Percentiles rank a stretch among this genome's conserved stretches.
Conservation (phyloP, 192 early-diverging fungal genomes). For the Dissophora ornata region DNA sequence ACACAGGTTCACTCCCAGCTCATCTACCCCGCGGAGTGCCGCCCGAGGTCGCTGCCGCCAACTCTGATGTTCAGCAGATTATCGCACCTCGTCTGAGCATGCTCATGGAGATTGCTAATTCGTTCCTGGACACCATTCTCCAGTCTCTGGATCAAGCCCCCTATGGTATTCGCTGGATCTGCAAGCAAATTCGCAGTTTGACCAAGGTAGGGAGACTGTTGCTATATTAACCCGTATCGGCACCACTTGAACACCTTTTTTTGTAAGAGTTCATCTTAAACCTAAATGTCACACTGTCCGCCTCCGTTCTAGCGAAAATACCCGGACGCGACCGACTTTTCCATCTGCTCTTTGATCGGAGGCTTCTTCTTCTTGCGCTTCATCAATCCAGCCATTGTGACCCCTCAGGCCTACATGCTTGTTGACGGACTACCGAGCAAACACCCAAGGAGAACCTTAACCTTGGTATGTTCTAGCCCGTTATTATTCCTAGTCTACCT, state of each 20-base stretch:
- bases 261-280: too few relatives aligned
- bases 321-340: conserved; percentile 88
- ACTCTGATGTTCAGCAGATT: conserved; percentile 87
- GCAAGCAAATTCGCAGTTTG: conserved; percentile 95
- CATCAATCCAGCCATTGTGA: conserved; percentile 98
- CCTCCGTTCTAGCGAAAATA: conserved; percentile 89
- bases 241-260: too few relatives aligned
- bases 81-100: conserved; percentile 83
- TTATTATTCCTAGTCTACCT: too few relatives aligned
- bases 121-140: conserved; percentile 89
- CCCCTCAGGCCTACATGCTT: conserved; percentile 95
- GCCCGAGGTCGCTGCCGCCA: conserved; percentile 81
- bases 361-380: conserved; percentile 98
- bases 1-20: conserved; percentile 65
- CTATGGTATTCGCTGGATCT: conserved; percentile 98
- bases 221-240: too few relatives aligned
- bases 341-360: conserved; percentile 94
- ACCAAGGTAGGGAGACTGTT: conserved; percentile 71
- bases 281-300: too few relatives aligned
- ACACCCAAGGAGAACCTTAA: conserved; percentile 87
- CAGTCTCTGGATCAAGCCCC: conserved; percentile 85
- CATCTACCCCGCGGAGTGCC: conserved; percentile 83
- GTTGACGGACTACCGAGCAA: conserved; percentile 83
- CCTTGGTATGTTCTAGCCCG: conserved; percentile 65
- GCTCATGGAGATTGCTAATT: conserved; percentile 87